These are phyloP conservation scores for Blastocystis sp. DNA, from an alignment of 352 stramenopile genomes.

Conservation along the genomic window DNA sequence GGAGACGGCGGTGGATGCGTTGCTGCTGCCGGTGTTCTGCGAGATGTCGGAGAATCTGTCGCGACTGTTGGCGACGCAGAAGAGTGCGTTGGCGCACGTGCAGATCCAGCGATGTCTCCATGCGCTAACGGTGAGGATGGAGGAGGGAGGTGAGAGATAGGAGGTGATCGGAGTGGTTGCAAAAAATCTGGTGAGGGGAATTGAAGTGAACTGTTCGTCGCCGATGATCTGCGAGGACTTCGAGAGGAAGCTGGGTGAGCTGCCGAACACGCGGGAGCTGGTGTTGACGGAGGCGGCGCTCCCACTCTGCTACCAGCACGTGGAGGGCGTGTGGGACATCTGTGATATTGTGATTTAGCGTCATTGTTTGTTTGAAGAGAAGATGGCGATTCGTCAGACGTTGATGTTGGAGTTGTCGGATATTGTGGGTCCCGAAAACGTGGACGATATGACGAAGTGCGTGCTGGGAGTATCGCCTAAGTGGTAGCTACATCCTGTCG, in stretches of 20 bases:
- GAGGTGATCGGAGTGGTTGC: neutral
- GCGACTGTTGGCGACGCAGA: neutral
- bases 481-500: conserved; percentile 4
- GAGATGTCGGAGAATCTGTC: neutral
- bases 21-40: neutral
- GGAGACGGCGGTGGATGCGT: neutral
- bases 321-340: neutral
- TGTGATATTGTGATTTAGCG: conserved; percentile 45
- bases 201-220: neutral
- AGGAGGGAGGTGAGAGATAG: neutral
- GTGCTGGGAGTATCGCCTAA: neutral
- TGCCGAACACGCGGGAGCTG: neutral
- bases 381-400: conserved; percentile 35
- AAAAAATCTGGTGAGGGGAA: neutral
- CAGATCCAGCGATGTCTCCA: conserved; percentile 26
- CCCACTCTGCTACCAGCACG: conserved; percentile 18
- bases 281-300: conserved; percentile 7
- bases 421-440: conserved; percentile 45
- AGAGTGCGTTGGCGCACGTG: neutral
- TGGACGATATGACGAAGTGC: conserved; percentile 44
- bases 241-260: neutral
- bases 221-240: neutral
- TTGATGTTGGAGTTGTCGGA: conserved; percentile 37
- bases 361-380: neutral
- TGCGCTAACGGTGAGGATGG: neutral